phyloP scores from a whole-genome alignment of 176 grass and related monocot genomes.

The Hordeum marinum region DNA sequence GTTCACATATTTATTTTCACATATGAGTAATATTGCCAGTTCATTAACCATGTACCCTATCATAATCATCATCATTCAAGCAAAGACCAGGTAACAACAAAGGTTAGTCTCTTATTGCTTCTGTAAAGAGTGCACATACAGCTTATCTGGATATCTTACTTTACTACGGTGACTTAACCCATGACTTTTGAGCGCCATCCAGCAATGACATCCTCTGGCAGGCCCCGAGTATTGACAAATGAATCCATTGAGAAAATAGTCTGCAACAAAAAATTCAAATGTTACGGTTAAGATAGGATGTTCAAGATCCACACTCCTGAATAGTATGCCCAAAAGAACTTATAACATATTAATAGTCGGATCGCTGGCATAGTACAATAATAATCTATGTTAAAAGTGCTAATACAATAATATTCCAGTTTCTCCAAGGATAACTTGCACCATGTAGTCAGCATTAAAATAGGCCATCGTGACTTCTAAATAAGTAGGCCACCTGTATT shows the following conservation, averaged over 20 bases:
- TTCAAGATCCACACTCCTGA: not conserved
- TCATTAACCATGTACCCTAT: conserved; percentile 4
- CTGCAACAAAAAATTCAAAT: conserved; percentile 44
- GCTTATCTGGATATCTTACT: conserved; percentile 28
- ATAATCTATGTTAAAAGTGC: not conserved
- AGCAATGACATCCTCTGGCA: conserved; percentile 80
- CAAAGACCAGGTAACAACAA: not conserved
- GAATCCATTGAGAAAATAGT: conserved; percentile 82
- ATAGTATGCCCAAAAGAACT: not conserved
- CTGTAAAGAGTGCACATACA: conserved; percentile 5
- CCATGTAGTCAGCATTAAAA: not conserved
- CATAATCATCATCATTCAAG: not conserved
- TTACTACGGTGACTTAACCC: conserved; percentile 42
- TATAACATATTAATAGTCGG: not conserved
- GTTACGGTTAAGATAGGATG: conserved; percentile 5
- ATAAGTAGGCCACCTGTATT: not conserved
- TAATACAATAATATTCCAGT: not conserved
- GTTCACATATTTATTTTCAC: conserved; percentile 3
- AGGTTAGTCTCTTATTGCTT: conserved; percentile 10
- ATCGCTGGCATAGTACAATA: not conserved
- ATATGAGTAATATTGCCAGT: conserved; percentile 1
- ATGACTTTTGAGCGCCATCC: conserved; percentile 94
- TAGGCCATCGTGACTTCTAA: not conserved
- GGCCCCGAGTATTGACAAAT: conserved; percentile 74
- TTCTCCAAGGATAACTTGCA: not conserved